These are phyloP conservation scores for Penicillium turbatum DNA, from an alignment of 495 filamentous ascomycete species.

Conservation along the genomic window DNA sequence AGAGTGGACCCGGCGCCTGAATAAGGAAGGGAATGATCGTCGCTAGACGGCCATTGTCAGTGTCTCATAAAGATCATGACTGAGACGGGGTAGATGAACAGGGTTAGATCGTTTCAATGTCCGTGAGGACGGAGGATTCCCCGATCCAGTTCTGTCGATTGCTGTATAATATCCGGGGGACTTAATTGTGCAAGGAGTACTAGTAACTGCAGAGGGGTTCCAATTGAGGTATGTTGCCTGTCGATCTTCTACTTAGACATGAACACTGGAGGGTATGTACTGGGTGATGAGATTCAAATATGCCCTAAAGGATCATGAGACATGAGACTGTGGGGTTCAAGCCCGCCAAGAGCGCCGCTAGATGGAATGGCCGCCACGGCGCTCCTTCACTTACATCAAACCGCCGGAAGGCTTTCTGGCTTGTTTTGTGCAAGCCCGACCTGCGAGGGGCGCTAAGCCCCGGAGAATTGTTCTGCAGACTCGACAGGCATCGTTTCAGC, in stretches of 20 bases:
- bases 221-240: background rate
- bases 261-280: background rate
- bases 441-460: slow-evolving; percentile 8
- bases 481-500: slow-evolving; percentile 23
- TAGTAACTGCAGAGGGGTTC: background rate
- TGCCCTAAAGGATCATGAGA: slow-evolving; percentile 10
- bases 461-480: slow-evolving; percentile 8
- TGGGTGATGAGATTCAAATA: background rate
- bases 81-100: slow-evolving; percentile 8
- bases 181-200: background rate
- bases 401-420: background rate
- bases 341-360: slow-evolving; percentile 8
- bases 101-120: slow-evolving; percentile 15
- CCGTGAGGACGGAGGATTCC: slow-evolving; percentile 23
- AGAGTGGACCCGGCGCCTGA: slow-evolving; percentile 12
- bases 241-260: background rate
- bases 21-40: slow-evolving; percentile 22
- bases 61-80: slow-evolving; percentile 2
- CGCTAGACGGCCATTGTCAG: background rate
- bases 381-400: slow-evolving; percentile 4
- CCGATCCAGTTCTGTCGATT: slow-evolving; percentile 20
- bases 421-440: background rate
- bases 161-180: background rate
- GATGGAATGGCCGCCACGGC: slow-evolving; percentile 5
- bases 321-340: slow-evolving; percentile 6